Evolutionary conservation across 2,329 filamentous ascomycete genomes (phyloP), one percentile per base, ranked within the genome.

Genomic region (Cladosporium sp.): DNA sequence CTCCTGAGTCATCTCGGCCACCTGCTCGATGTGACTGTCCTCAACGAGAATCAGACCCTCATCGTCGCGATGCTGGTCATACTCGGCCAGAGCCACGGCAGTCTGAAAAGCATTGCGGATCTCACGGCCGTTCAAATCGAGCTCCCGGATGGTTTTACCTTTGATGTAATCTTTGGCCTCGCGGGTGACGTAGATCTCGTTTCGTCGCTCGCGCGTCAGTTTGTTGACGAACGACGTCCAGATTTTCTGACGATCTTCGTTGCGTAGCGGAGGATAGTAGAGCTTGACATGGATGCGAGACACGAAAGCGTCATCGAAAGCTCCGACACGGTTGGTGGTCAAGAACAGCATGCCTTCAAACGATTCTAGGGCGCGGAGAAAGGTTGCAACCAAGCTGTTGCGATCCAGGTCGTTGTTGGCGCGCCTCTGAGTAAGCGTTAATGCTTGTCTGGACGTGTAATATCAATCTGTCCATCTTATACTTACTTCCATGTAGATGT

Each of bases 361-460:
- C 51, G 69, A 68, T 43, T 71, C 68, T 0, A 71, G 58, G 15
- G 61, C 61, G 15, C 68, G 62, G 15, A 70, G 58, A 37, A 70
- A 70, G 19, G 29, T 19, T 64, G 84, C 88, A 43, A 95, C 89
- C 1, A 91, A 79, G 0, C 85, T 85, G 59, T 95, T 93, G 48
- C 88, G 83, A 61, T 89, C 83, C 44, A 92, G 83, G 59, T 93
- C 88, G 55, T 87, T 83, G 63, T 88, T 83, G 40, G 86, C 85
- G 1, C 88, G 82, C 65, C 87, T 85, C 36, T n/a, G 30, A 9
- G 30, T 32, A 32, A 32, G 30, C 8, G 9, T 32, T n/a, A 32
- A 32, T 32, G 11, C 30, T 32, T 32, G 11, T 32, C 9, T 32
- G 30, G n/a, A n/a, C n/a, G n/a, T 32, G 30, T 32, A 11, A 32